Base-by-base conservation (phyloP, 208 protist genomes). In the Entamoeba invadens region DNA sequence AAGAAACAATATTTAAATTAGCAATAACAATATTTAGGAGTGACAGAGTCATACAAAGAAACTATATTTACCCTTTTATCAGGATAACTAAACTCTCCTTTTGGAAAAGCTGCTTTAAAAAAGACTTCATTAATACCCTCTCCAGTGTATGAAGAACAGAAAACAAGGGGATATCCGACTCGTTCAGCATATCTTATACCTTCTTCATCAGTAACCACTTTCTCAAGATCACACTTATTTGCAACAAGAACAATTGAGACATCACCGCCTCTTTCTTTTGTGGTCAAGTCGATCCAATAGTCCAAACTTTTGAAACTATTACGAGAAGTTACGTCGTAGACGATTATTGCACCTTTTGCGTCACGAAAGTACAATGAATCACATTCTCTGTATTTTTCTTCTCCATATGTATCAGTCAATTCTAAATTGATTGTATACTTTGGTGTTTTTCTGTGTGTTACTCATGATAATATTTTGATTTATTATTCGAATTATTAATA, bases 301-400 rank as follows among this genome's bases (percentile, higher is more conserved):
- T 98, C 98, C 51, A 99, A 98, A 97, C 99, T 99, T 97, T 99
- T 99, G 98, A 99, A 99, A 45, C 99, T 99, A 51, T 98, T 97
- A 94, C 98, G 98, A 93, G 98, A 98, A 68, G 99, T 99, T 45
- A 99, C 99, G 95, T 99, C 99, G 95, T 99, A 99, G 98, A 99
- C 99, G 95, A 99, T 99, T 96, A 99, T 99, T 92, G 98, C 99
- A 95, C 91, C 47, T 21, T 94, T 8, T 18, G 57, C 44, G 18
- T 72, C 31, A 51, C 98, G 98, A 96, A 99, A 99, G 96, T 99
- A 99, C 72, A 98, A 99, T 95, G 91, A 45, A 12, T 91, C 14
- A 16, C 93, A 6, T 25, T 16, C 25, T 38, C 8, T 12, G 44
- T 77, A 94, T 31, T 38, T 0, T 93, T 94, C 93, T 10, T 93